Base-by-base conservation (phyloP, 2,329 filamentous ascomycete species). In the Alternaria gansuensis region DNA sequence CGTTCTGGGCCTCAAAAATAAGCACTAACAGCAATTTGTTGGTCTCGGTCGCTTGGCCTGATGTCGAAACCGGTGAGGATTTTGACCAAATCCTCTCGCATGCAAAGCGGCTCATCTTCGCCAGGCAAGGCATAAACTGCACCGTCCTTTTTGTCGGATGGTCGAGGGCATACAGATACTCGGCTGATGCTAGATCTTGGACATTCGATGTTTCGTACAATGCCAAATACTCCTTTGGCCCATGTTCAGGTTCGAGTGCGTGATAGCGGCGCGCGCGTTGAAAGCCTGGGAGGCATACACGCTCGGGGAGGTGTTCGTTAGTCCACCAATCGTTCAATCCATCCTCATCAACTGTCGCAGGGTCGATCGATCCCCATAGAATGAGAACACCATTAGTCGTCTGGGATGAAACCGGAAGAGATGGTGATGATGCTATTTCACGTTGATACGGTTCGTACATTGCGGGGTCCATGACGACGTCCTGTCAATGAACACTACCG, bases 301-400 rank as follows among this genome's bases (percentile, higher is more conserved):
- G 61, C 55, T 68, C 65, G 29, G 54, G 59, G 5, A 68, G 52
- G 29, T 66, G 65, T 45, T 68, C 64, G 41, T 65, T 60, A 2
- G 64, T 66, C 62, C 59, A 68, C 64, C 64, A 68, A 43, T 65
- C 62, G 28, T 68, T 65, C 33, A 68, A 31, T 10, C 31, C 62
- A 23, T 53, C 44, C 50, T 57, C 52, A 26, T 65, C 50, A 0
- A 50, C 53, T 28, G 14, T 36, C 2, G 37, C 10, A 21, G 49
- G 36, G 40, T 69, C 59, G 21, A 66, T 36, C 17, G 45, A 34
- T 28, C 59, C 63, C 58, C 57, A 67, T 36, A 66, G 29, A 5
- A 63, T n/a, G 11, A 61, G 58, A 6, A 58, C 5, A 23, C 51
- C 46, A 8, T 49, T 5, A 7, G 29, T 33, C 11, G 14, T 43